These are phyloP conservation scores for Caloboletus inedulis DNA, from an alignment of 1,284 basidiomycete genomes.

Conservation along the genomic window DNA sequence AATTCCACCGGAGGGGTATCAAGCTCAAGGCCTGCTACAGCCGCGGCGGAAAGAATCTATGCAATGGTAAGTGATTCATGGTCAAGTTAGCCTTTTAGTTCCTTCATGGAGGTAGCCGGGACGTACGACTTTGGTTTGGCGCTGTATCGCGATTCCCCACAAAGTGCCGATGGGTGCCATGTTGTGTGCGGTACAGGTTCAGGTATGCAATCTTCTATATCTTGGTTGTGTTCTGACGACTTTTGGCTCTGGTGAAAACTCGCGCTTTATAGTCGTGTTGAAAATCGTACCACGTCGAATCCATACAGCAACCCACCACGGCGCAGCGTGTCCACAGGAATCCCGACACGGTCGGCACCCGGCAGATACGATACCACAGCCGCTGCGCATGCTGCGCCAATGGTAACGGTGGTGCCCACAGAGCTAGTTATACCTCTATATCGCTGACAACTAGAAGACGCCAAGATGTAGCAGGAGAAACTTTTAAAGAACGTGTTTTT, in stretches of 20 bases:
- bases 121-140: conserved; percentile 31
- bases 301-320: neutral
- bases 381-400: neutral
- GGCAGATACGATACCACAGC: no score
- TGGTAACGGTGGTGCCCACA: neutral
- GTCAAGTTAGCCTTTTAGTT: neutral
- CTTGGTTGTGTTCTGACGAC: neutral
- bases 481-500: neutral
- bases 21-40: conserved; percentile 27
- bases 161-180: conserved; percentile 26
- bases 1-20: conserved; percentile 25
- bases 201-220: neutral
- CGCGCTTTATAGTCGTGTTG: conserved; percentile 3
- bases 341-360: neutral
- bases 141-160: conserved; percentile 23
- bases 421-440: neutral
- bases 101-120: neutral
- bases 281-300: neutral
- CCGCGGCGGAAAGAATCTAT: conserved; percentile 27
- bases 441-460: neutral
- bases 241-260: neutral
- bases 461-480: neutral
- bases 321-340: conserved; percentile 1
- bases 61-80: neutral
- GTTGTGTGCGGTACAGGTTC: neutral